These are phyloP conservation scores for Rhizoclosmatium globosum DNA, from an alignment of 192 early-diverging fungal genomes.

Conservation along the genomic window DNA sequence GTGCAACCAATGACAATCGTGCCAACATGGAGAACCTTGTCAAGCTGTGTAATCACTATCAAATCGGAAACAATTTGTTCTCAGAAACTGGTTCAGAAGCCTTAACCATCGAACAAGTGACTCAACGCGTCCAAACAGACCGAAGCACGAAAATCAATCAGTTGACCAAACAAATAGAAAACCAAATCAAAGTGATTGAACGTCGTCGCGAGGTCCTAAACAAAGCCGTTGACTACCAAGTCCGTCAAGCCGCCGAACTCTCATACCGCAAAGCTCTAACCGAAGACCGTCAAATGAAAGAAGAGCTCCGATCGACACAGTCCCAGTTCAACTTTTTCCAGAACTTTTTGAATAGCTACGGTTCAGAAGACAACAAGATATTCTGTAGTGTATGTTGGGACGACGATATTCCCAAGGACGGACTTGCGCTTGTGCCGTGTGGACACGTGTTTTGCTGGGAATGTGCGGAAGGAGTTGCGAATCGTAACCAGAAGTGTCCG, in stretches of 20 bases:
- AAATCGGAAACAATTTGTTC: conserved; percentile 23
- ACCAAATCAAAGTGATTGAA: not conserved
- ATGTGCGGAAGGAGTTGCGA: conserved; percentile 31
- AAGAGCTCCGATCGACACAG: conserved; percentile 15
- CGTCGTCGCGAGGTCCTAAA: not conserved
- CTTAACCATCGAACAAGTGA: conserved; percentile 33
- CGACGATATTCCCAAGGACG: conserved; percentile 17
- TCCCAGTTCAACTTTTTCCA: conserved; percentile 37
- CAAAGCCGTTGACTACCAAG: not conserved
- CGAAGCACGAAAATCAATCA: no score
- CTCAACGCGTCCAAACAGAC: conserved; percentile 20
- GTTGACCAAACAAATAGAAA: not conserved
- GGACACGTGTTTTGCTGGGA: conserved; percentile 42
- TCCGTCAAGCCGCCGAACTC: not conserved
- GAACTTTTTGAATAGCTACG: conserved; percentile 32
- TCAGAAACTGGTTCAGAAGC: not conserved
- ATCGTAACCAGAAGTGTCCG: conserved; percentile 20
- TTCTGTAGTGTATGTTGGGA: conserved; percentile 29
- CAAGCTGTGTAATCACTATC: conserved; percentile 40
- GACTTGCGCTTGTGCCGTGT: conserved; percentile 25
- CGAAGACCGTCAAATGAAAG: conserved; percentile 1
- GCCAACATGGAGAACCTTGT: conserved; percentile 12
- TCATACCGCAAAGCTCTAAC: not conserved
- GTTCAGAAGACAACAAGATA: not conserved
- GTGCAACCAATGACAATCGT: not conserved